Base-by-base conservation (phyloP, 1,284 basidiomycete genomes). In the Takashimella tepidaria region DNA sequence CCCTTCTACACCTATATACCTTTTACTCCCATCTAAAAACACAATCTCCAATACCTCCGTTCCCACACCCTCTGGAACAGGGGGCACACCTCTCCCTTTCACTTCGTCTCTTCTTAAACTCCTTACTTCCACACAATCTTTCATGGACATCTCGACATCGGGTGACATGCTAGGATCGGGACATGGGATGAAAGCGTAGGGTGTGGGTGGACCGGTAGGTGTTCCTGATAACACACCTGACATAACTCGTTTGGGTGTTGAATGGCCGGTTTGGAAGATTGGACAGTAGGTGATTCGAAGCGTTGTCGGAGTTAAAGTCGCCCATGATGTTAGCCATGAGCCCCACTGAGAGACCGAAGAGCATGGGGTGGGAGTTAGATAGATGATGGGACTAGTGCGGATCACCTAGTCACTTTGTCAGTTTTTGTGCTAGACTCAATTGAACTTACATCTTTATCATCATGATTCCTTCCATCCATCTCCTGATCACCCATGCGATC, bases 401-500 rank as follows among this genome's bases (percentile, higher is more conserved):
- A 70, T 56, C 4, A 63, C 41, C 66, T 69, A 40, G 20, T 31
- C 3, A 5, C 19, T 26, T 51, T n/a, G 26, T 49, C 42, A 47
- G 37, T 37, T 45, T 22, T 13, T 23, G 10, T 16, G 23, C 21
- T n/a, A 37, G 10, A 1, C 37, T 27, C 1, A 41, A n/a, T n/a
- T 41, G 6, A n/a, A 60, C 60, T 58, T 47, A 67, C 64, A 45
- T 61, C 54, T 24, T 57, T 51, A 51, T 67, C 59, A 21, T 42
- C 50, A 11, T 21, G 48, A 20, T 16, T 44, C 41, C 43, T 26
- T 13, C 22, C 22, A 8, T 47, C 53, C 69, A 69, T 70, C 58
- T 71, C 70, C 23, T 62, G 60, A 48, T 69, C 69, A 13, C 68
- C 71, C 70, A 72, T 72, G 12, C 71, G 53, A 55, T 73, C 68